These are phyloP conservation scores for Hibiscus tridactylites DNA, from an alignment of 345 rosid genomes.

Conservation along the genomic window DNA sequence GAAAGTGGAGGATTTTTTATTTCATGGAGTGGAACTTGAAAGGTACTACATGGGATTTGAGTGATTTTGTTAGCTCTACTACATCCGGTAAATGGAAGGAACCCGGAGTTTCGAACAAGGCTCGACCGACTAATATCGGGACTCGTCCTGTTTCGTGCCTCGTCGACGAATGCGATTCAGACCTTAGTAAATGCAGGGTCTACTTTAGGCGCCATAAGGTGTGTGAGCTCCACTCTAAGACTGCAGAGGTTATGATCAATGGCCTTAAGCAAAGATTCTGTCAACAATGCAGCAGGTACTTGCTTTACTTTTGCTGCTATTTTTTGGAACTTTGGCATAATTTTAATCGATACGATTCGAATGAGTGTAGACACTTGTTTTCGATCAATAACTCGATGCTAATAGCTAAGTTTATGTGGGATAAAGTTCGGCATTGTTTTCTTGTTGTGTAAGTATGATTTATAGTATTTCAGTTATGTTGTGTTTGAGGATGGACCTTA, in stretches of 20 bases:
- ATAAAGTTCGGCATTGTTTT: background rate
- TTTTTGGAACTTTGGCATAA: background rate
- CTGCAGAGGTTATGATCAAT: conserved; percentile 55
- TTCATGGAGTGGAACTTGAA: conserved; percentile 77
- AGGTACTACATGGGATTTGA: conserved; percentile 43
- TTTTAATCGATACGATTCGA: background rate
- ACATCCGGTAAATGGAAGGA: conserved; percentile 35
- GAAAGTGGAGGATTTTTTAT: background rate
- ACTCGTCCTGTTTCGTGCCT: conserved; percentile 49
- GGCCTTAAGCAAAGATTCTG: conserved; percentile 75
- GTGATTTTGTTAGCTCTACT: conserved; percentile 23
- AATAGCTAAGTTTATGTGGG: background rate
- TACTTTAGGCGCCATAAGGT: conserved; percentile 89
- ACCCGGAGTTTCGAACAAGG: conserved; percentile 41
- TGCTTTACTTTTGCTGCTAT: background rate
- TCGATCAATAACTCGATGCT: background rate
- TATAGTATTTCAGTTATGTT: background rate
- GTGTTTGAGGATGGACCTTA: no score
- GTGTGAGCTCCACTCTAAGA: conserved; percentile 81
- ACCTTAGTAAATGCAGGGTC: conserved; percentile 64
- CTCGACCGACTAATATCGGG: conserved; percentile 38
- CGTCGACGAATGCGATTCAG: conserved; percentile 63
- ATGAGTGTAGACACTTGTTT: background rate
- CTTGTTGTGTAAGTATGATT: background rate
- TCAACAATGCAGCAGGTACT: conserved; percentile 95